Conservation (phyloP, 148 eudicot species). For the Vaccinium vitisidaea region DNA sequence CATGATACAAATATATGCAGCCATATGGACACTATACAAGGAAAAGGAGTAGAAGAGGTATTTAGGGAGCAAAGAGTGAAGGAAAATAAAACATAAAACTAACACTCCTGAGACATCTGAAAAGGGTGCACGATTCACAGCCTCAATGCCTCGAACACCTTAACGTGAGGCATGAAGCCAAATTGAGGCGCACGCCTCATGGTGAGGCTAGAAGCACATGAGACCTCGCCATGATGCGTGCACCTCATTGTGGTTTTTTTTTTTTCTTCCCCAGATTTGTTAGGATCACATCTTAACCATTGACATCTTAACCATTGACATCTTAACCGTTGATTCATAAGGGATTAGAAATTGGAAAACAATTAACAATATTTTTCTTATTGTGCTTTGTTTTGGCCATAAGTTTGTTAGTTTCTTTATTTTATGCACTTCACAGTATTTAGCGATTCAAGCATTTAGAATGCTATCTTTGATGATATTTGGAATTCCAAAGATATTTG, state of each 20-base stretch:
- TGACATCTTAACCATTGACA: background rate
- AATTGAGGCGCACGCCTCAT: background rate
- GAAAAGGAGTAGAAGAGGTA: background rate
- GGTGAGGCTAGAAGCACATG: background rate
- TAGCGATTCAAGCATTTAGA: background rate
- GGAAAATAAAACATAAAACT: background rate
- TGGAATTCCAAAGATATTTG: background rate
- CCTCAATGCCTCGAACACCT: background rate
- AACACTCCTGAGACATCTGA: background rate
- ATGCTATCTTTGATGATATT: background rate
- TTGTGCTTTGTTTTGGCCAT: background rate
- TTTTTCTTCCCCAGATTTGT: background rate
- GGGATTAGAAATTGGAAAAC: background rate
- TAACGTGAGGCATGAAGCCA: background rate
- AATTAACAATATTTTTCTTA: background rate
- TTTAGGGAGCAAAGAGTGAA: background rate
- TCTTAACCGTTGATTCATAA: background rate
- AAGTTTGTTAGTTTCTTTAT: background rate
- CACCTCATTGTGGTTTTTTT: background rate
- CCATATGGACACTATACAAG: background rate
- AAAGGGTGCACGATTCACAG: background rate
- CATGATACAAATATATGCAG: background rate
- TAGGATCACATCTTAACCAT: background rate
- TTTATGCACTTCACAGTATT: background rate
- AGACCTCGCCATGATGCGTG: background rate